Base-by-base conservation (phyloP, 2,329 filamentous ascomycete species). In the Colletotrichum eremochloae region DNA sequence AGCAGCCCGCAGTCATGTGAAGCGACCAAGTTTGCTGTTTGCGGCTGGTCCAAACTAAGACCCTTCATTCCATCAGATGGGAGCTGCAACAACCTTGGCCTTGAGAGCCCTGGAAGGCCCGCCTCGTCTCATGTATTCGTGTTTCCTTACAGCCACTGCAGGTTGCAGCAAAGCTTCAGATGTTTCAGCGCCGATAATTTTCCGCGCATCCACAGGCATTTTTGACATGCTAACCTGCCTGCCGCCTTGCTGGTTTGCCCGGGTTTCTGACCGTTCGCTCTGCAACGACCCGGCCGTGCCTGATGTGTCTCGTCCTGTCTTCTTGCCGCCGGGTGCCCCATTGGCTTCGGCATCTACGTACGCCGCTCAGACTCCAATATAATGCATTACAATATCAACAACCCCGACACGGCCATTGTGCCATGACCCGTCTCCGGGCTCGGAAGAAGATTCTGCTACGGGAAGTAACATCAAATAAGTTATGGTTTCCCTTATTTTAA, bases 261-360 rank as follows among this genome's bases (percentile, higher is more conserved):
- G 36, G 18, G 12, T n/a, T n/a, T 55, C 46, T 29, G 56, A 14
- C 48, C 55, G 31, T 46, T 33, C 36, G 20, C 61, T 58, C 46
- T 56, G 62, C 29, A 24, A 53, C 33, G 67, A 38, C 53, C 33
- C 44, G 36, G 53, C 44, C 61, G 61, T 52, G 44, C 36, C 61
- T 69, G 50, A 42, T 42, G 44, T 65, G 62, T 44, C 62, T 69
- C 67, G 48, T 52, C 53, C 55, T 18, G 52, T 64, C 15, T 53
- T 36, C n/a, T 46, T 38, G 31, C 44, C 38, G 52, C 33, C 38
- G 38, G 62, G 53, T 60, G 15, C 52, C 29, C 44, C 38, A n/a
- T 24, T n/a, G 31, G 57, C 67, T 36, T 69, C 33, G 24, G 33
- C 50, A 44, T 50, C 18, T 48, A 44, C 38, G 9, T 48, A 31